Base-by-base conservation (phyloP, 371 early-diverging fungal genomes). In the Rhizomucor miehei region DNA sequence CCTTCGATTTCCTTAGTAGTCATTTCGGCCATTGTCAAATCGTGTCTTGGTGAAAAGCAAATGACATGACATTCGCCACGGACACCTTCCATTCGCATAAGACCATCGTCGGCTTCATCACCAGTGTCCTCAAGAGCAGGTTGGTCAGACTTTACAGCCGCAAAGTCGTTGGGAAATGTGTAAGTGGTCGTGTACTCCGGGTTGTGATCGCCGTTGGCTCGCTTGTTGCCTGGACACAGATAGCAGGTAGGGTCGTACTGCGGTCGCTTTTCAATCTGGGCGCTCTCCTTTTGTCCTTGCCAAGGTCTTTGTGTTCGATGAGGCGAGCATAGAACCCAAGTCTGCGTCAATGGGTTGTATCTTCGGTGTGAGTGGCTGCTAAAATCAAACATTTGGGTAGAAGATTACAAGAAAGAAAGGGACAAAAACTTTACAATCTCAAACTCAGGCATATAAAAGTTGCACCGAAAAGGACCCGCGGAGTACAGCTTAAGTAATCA, bases 291-390 rank as follows among this genome's bases (percentile, higher is more conserved):
- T 45, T 88, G 85, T 52, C 94, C 94, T 58, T 84, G 87, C 97
- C 97, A 97, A 12, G 97, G 97, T 39, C 97, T 81, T 57, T 90
- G 89, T 20, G 92, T 89, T 24, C 97, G 87, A 63, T 97, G 97
- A 12, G 97, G 97, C 9, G 95, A 95, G 67, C 93, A 92, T 19
- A 95, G 79, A 13, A 95, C 91, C 95, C 95, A 97, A 0, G 89
- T 77, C 48, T 83, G 75, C 1, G 88, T 89, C 51, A 97, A 70
- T 17, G 95, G 95, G 62, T 97, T 97, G 79, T 79, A 90, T 6
- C 97, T 86, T 34, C 89, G 80, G 65, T 94, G 95, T 24, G 92
- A 88, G 58, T 93, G 88, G 19, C 62, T 64, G 40, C 35, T 69
- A 39, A 63, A 71, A 39, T 75, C 76, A 62, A 75, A 75, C 43